Evolutionary conservation across 2,329 filamentous ascomycete genomes (phyloP).

Genomic region (Alternaria atra): DNA sequence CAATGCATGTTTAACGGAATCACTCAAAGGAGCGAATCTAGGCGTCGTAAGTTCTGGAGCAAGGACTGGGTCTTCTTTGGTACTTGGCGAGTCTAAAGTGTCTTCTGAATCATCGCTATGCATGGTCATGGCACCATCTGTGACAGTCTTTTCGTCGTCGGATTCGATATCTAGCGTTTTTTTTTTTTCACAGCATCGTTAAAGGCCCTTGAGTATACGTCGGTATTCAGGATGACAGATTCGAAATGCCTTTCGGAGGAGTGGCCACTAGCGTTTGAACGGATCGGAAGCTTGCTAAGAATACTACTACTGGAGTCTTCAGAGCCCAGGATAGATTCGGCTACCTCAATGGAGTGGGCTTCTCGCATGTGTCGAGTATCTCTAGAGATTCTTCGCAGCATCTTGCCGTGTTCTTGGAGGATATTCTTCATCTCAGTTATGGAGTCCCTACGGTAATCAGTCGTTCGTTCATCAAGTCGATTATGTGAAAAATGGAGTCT

Average conservation of each 20-base stretch:
- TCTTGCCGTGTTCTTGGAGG: conserved; percentile 3
- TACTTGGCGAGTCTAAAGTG: no score
- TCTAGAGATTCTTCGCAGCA: conserved; percentile 13
- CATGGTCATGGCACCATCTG: background rate
- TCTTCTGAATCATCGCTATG: no score
- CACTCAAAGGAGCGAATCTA: no score
- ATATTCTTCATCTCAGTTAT: conserved; percentile 8
- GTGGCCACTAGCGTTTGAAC: background rate
- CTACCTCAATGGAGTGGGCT: conserved; percentile 17
- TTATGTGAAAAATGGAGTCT: no score
- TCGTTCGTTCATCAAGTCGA: no score
- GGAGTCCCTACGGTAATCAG: background rate
- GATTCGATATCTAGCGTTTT: background rate
- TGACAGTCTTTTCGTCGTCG: background rate
- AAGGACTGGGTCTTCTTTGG: no score
- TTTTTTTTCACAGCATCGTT: background rate
- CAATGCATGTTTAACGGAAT: no score
- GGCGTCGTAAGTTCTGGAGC: no score
- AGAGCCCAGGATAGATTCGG: conserved; percentile 21
- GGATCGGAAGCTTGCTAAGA: background rate
- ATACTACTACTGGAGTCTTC: background rate
- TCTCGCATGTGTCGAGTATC: conserved; percentile 16
- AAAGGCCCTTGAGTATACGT: background rate
- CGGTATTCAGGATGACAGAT: background rate
- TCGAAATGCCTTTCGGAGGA: background rate